Conservation (phyloP, 176 grass and related monocot species). For the Phoenix roebelenii region DNA sequence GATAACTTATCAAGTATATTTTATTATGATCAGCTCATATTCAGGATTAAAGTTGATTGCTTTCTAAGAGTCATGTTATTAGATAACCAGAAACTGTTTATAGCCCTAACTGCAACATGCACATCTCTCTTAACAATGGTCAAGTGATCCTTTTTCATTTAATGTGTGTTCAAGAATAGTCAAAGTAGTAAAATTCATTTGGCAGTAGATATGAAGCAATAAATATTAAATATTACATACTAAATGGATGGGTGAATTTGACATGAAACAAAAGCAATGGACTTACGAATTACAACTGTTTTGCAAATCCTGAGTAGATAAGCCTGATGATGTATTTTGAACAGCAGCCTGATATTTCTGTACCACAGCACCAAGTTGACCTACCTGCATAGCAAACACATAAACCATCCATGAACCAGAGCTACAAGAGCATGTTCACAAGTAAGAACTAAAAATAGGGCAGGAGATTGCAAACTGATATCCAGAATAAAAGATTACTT, state of each 20-base stretch:
- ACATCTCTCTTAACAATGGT: too few species aligned
- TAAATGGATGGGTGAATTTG: conserved; percentile 14
- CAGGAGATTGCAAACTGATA: conserved; percentile 1
- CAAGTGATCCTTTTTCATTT: too few species aligned
- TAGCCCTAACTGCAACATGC: too few species aligned
- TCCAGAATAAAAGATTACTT: conserved; percentile 3
- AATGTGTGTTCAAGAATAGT: too few species aligned
- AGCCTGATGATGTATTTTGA: conserved; percentile 47
- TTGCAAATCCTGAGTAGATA: conserved; percentile 81
- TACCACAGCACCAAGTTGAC: conserved; percentile 75
- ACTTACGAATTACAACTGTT: conserved; percentile 92
- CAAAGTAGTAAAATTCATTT: neutral
- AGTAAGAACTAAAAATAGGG: conserved; percentile 1
- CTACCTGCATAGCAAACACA: conserved; percentile 48
- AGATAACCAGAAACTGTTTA: too few species aligned
- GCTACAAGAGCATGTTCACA: neutral
- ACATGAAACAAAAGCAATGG: conserved; percentile 10
- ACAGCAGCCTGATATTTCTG: conserved; percentile 69
- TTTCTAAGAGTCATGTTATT: too few species aligned
- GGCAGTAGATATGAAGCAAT: conserved; percentile 6
- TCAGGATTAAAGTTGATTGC: too few species aligned
- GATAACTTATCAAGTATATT: too few species aligned
- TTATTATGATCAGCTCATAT: too few species aligned
- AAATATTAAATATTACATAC: conserved; percentile 1
- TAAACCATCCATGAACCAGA: conserved; percentile 3